A percentile compares a stretch with the other conserved stretches of the same genome.
Conservation (phyloP, 139 green algal genomes). For the Volvox reticuliferus region DNA sequence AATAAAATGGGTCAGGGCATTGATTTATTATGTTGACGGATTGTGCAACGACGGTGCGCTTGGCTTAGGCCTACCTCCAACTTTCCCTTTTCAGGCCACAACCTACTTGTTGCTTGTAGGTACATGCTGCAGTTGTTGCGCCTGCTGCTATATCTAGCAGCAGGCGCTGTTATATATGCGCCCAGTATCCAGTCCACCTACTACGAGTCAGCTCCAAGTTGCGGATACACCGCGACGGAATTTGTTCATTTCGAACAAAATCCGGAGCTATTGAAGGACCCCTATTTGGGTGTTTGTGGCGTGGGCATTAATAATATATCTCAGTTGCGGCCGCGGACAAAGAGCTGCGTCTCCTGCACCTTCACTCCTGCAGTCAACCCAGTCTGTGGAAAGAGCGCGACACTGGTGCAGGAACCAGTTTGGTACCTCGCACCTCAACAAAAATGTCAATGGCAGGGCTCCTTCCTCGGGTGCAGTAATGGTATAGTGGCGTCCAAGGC, state of each 20-base stretch:
- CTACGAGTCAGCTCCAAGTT: background rate
- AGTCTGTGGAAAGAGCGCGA: background rate
- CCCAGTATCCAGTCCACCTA: background rate
- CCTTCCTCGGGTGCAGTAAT: conserved; percentile 36
- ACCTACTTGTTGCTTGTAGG: background rate
- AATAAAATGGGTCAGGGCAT: no score
- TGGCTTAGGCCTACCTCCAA: no score
- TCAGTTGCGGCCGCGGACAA: background rate
- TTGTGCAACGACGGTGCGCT: no score
- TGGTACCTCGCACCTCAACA: conserved; percentile 25
- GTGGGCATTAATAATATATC: conserved; percentile 16
- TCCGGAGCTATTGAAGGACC: conserved; percentile 17
- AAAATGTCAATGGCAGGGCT: conserved; percentile 23
- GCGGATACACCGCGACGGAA: background rate
- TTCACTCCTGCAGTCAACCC: conserved; percentile 24
- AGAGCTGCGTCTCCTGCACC: conserved; percentile 42
- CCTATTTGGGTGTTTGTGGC: conserved; percentile 38
- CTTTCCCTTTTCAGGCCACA: background rate
- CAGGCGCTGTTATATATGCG: background rate
- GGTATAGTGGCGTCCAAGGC: conserved; percentile 14
- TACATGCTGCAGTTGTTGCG: conserved; percentile 48
- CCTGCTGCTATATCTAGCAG: conserved; percentile 43
- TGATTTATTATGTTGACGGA: no score
- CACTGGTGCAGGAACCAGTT: background rate
- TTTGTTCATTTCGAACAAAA: conserved; percentile 44